Conservation (phyloP, 2,329 filamentous ascomycete genomes). For the Neopestalotiopsis sp. region DNA sequence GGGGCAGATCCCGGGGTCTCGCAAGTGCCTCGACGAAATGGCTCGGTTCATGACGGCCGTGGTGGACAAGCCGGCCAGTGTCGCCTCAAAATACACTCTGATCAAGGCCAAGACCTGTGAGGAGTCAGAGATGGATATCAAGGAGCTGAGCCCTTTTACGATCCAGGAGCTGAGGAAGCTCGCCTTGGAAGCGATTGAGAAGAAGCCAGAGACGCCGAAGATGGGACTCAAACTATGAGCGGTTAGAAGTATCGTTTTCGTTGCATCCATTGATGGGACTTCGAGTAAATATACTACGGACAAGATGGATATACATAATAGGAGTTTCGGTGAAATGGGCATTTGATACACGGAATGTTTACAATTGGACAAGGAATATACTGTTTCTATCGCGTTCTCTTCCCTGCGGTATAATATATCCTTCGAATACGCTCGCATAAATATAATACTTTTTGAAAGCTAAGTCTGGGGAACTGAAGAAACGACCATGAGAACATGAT, state of each 20-base stretch:
- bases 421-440: too few species aligned
- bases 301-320: neutral
- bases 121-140: conserved; percentile 51
- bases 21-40: conserved; percentile 60
- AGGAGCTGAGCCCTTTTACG: conserved; percentile 45
- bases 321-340: neutral
- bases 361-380: too few species aligned
- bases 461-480: too few species aligned
- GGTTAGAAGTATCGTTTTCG: too few species aligned
- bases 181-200: conserved; percentile 37
- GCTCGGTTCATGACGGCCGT: conserved; percentile 58
- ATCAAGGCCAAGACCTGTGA: conserved; percentile 57
- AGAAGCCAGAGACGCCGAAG: conserved; percentile 23
- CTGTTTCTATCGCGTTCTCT: too few species aligned
- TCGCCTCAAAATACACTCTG: conserved; percentile 46
- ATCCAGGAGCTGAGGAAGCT: conserved; percentile 48
- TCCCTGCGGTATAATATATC: too few species aligned
- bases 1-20: conserved; percentile 46
- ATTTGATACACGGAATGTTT: too few species aligned
- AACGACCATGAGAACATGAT: too few species aligned
- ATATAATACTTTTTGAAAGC: too few species aligned
- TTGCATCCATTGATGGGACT: too few species aligned
- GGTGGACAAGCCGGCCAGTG: conserved; percentile 37
- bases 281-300: too few species aligned
- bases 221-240: conserved; percentile 25